A percentile compares a stretch with the other conserved stretches of the same genome.
These are phyloP conservation scores for Bacterosira constricta DNA, from an alignment of 108 stramenopile species.

Conservation along the genomic window DNA sequence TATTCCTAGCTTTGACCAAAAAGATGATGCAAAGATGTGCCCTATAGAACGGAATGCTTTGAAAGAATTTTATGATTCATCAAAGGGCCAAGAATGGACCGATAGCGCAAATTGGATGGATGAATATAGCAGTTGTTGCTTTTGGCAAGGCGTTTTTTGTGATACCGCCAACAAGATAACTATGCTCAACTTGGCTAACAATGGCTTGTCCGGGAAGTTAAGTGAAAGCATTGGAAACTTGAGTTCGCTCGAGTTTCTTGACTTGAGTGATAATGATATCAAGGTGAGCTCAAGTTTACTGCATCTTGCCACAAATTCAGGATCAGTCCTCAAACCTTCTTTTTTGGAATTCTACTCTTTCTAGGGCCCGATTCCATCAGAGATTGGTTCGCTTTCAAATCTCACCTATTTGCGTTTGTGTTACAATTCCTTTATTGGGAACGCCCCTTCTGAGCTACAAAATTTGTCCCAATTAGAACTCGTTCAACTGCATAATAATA, in stretches of 20 bases:
- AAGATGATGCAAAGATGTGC: background rate
- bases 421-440: constrained; percentile 53
- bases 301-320: background rate
- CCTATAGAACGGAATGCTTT: constrained; percentile 22
- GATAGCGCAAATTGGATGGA: background rate
- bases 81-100: constrained; percentile 16
- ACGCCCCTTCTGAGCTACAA: constrained; percentile 16
- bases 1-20: constrained; percentile 2
- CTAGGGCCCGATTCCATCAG: constrained; percentile 61
- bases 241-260: constrained; percentile 46
- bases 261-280: constrained; percentile 57
- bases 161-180: background rate
- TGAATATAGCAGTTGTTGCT: constrained; percentile 4
- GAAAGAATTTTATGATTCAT: constrained; percentile 1
- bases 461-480: constrained; percentile 1
- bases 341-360: background rate
- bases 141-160: constrained; percentile 15
- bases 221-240: constrained; percentile 49
- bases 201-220: constrained; percentile 51
- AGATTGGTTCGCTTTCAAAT: constrained; percentile 47
- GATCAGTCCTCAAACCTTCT: background rate
- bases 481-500: constrained; percentile 24
- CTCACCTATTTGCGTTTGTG: constrained; percentile 49
- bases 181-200: constrained; percentile 14
- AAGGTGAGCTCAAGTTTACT: background rate